Evolutionary conservation across 2,329 filamentous ascomycete genomes (phyloP), one percentile per base, ranked within the genome.

Genomic region (Saccharata proteae): DNA sequence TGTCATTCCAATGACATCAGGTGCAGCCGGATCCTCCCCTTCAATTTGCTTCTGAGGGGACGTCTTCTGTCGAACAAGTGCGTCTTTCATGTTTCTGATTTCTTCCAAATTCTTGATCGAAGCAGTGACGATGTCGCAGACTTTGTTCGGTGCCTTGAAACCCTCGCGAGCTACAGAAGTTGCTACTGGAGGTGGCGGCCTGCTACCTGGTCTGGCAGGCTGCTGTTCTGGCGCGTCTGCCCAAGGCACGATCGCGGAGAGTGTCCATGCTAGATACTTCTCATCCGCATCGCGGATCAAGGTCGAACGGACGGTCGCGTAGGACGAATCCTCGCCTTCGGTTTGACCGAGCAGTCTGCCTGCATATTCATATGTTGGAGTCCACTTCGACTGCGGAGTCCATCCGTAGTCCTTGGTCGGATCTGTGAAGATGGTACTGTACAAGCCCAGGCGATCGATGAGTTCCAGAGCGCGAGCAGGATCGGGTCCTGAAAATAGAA

Each of bases 161-260:
- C 84, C 84, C 49, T 92, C 82, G 18, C 78, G 67, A 4, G 74
- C 77, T 4, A 80, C 77, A 17, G 72, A 60, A 3, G 69, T 68
- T 3, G 76, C 68, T 12, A 74, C 64, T 1, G 77, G 72, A 13
- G 68, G 65, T 3, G 68, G 60, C 13, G 58, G 49, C 46, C 72
- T 79, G 27, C 59, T 57, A 22, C 61, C 62, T 9, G 51, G 48
- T 6, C 52, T 57, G 16, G 56, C 43, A 4, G 48, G 54, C 38
- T 27, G 57, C 6, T 29, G 29, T 13, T 36, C 29, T 5, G 48
- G 65, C 35, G 59, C 61, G 48, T 60, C 73, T 49, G 62, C 59
- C 76, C 83, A 94, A 0, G 86, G 86, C 10, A 73, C 67, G 15
- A 92, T 54, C 4, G 83, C 76, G 2, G 77, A 73, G 13, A 92